Evolutionary conservation across 768 basidiomycete genomes (phyloP).

Genomic region (Exsudoporus frostii): DNA sequence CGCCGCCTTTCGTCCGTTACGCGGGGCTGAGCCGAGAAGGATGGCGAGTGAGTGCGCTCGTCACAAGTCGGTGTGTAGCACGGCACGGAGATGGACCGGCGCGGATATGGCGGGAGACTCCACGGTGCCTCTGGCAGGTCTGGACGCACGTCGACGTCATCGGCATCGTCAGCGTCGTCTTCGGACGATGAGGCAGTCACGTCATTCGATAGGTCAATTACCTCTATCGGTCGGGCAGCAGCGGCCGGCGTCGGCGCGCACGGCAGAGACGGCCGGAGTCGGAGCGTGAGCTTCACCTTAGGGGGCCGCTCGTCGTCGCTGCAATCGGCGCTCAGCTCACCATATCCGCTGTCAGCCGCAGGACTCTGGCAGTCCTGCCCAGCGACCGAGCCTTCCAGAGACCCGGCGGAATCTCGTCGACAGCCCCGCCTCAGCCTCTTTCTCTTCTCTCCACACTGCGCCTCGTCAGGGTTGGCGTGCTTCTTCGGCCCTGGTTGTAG

Average conservation of each 20-base stretch:
- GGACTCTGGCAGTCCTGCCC: conserved; percentile 22
- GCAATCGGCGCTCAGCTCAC: conserved; percentile 20
- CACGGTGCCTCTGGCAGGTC: conserved; percentile 38
- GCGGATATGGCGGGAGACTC: conserved; percentile 55
- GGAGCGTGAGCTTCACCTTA: conserved; percentile 69
- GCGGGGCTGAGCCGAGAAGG: conserved; percentile 24
- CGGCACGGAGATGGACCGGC: conserved; percentile 56
- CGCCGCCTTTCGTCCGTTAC: conserved; percentile 38
- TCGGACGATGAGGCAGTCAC: conserved; percentile 36
- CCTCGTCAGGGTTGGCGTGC: conserved; percentile 34
- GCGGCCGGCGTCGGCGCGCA: conserved; percentile 16
- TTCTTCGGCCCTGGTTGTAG: conserved; percentile 41
- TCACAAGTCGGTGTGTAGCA: conserved; percentile 46
- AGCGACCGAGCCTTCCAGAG: conserved; percentile 4
- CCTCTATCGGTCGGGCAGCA: conserved; percentile 19
- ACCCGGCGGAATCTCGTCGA: conserved; percentile 21
- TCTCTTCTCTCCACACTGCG: conserved; percentile 45
- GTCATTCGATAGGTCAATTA: conserved; percentile 44
- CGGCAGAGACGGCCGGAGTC: conserved; percentile 45
- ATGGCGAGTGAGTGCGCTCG: conserved; percentile 34
- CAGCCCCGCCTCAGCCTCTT: conserved; percentile 39
- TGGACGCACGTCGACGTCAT: conserved; percentile 19
- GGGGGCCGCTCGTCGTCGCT: conserved; percentile 41
- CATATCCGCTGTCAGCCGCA: conserved; percentile 25
- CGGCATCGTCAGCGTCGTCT: conserved; percentile 28